A percentile compares a stretch with the other conserved stretches of the same genome.
These are phyloP conservation scores for Alternaria incomplexa DNA, from an alignment of 2,329 filamentous ascomycete species.

Conservation along the genomic window DNA sequence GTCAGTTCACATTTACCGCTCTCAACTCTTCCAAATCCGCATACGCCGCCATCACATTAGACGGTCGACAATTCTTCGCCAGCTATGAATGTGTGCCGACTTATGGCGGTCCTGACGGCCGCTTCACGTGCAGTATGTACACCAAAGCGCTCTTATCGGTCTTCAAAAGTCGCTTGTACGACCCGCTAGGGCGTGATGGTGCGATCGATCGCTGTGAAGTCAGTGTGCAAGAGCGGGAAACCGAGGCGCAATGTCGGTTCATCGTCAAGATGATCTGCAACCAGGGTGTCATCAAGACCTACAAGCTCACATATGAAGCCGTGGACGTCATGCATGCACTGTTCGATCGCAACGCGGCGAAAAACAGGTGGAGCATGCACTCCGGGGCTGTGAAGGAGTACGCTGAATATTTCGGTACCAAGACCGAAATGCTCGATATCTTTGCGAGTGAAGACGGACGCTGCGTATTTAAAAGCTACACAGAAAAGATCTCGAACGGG, in stretches of 20 bases:
- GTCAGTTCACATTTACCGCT: constrained; percentile 71
- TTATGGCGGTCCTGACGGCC: constrained; percentile 46
- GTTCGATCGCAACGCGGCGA: constrained; percentile 70
- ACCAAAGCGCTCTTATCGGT: constrained; percentile 73
- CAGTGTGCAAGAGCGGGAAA: constrained; percentile 72
- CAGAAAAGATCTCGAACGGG: constrained; percentile 75
- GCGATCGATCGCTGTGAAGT: constrained; percentile 78
- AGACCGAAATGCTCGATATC: constrained; percentile 81
- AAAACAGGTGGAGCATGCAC: constrained; percentile 75
- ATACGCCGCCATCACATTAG: constrained; percentile 74
- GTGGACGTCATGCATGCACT: constrained; percentile 77
- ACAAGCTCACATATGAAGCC: constrained; percentile 76
- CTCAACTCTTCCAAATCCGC: constrained; percentile 82
- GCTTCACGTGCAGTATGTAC: constrained; percentile 77
- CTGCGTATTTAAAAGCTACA: constrained; percentile 80
- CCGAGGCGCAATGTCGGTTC: constrained; percentile 72
- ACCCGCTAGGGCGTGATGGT: constrained; percentile 70
- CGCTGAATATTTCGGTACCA: constrained; percentile 80
- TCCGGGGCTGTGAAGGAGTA: constrained; percentile 74
- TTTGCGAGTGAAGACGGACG: constrained; percentile 69
- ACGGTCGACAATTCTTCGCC: constrained; percentile 72
- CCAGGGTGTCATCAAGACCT: constrained; percentile 79
- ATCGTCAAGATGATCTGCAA: constrained; percentile 75
- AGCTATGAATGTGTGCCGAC: constrained; percentile 68
- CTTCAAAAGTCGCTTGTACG: constrained; percentile 71